Conservation (phyloP, 306 rosid genomes). For the Sphenostylis stenocarpa region DNA sequence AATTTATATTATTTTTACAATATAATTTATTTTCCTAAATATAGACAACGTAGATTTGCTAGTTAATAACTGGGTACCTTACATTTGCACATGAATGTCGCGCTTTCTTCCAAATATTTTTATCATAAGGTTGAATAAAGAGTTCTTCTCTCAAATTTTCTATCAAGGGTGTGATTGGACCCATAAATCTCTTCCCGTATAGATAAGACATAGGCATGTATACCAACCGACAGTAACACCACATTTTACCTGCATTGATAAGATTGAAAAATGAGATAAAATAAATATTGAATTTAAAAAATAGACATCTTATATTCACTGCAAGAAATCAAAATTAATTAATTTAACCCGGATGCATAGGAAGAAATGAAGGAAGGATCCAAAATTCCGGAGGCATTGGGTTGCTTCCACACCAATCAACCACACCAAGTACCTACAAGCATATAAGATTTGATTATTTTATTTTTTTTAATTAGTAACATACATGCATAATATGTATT, state of each 20-base stretch:
- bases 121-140: slow-evolving; percentile 41
- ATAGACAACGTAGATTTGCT: too few relatives aligned
- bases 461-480: not conserved
- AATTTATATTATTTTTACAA: not conserved
- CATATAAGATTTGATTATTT: too few relatives aligned
- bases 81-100: slow-evolving; percentile 61
- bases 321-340: too few relatives aligned
- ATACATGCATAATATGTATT: not conserved
- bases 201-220: slow-evolving; percentile 32
- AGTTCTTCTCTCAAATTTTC: slow-evolving; percentile 53
- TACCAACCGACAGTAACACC: slow-evolving; percentile 63
- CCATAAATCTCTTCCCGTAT: slow-evolving; percentile 62
- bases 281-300: not conserved
- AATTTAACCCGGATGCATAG: slow-evolving; percentile 54
- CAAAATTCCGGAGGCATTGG: slow-evolving; percentile 77
- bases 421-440: slow-evolving; percentile 54
- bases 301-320: too few relatives aligned
- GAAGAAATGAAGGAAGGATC: slow-evolving; percentile 65
- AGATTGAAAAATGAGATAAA: not conserved
- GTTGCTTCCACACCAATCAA: slow-evolving; percentile 62
- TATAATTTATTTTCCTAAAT: too few relatives aligned
- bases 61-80: not conserved
- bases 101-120: slow-evolving; percentile 50
- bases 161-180: slow-evolving; percentile 61
- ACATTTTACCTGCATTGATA: slow-evolving; percentile 61